phyloP scores from a whole-genome alignment of 73 alveolate species.

The Urostyla sp. region DNA sequence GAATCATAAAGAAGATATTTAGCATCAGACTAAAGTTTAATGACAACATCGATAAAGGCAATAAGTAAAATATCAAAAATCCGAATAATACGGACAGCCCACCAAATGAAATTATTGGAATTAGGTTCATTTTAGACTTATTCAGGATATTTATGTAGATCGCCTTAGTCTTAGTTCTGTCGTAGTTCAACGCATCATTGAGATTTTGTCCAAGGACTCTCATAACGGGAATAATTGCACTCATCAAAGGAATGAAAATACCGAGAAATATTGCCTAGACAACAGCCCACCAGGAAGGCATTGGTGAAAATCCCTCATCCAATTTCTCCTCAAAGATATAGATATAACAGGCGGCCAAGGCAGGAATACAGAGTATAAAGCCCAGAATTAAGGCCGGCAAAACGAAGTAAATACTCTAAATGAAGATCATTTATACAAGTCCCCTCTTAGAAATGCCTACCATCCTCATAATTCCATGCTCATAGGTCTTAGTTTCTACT shows the following conservation, averaged over 20 bases:
- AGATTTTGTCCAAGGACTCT: constrained; percentile 68
- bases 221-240: constrained; percentile 74
- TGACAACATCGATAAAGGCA: constrained; percentile 93
- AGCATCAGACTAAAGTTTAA: constrained; percentile 90
- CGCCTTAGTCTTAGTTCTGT: constrained; percentile 73
- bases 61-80: constrained; percentile 85
- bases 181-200: constrained; percentile 77
- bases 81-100: constrained; percentile 89
- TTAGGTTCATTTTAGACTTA: neutral
- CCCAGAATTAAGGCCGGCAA: constrained; percentile 84
- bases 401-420: constrained; percentile 72
- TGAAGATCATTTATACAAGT: constrained; percentile 57
- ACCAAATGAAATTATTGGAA: constrained; percentile 76
- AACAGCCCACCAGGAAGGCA: constrained; percentile 71
- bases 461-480: constrained; percentile 80
- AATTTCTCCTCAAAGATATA: constrained; percentile 52
- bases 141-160: constrained; percentile 45
- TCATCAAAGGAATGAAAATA: constrained; percentile 72
- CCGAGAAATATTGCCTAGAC: constrained; percentile 65
- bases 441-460: constrained; percentile 78
- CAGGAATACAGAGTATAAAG: constrained; percentile 63
- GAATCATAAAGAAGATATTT: constrained; percentile 86
- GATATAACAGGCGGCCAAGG: constrained; percentile 38
- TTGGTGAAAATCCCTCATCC: constrained; percentile 65
- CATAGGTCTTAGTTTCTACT: constrained; percentile 77